phyloP scores from a whole-genome alignment of 768 basidiomycete genomes.

The Pholiota microspora region DNA sequence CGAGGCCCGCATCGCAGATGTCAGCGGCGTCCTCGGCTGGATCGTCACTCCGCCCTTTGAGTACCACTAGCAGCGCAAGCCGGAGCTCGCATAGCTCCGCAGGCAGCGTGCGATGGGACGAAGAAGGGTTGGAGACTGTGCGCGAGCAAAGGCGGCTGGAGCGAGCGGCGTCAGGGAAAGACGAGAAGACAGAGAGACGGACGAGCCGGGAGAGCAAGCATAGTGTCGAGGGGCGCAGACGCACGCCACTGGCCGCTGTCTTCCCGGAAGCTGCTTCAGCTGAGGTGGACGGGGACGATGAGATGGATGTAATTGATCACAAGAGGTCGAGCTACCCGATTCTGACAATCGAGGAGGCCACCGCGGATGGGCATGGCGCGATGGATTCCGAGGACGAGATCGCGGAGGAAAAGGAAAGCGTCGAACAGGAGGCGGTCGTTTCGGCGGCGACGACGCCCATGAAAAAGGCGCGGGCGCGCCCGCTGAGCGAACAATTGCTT shows the following conservation, averaged over 20 bases:
- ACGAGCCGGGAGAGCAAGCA: slow-evolving; percentile 42
- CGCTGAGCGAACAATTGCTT: slow-evolving; percentile 63
- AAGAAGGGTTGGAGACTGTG: slow-evolving; percentile 40
- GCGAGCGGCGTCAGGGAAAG: slow-evolving; percentile 28
- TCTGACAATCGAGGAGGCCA: slow-evolving; percentile 51
- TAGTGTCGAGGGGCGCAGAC: slow-evolving; percentile 48
- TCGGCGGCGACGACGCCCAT: slow-evolving; percentile 34
- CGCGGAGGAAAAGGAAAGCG: slow-evolving; percentile 14
- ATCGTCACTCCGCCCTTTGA: slow-evolving; percentile 34
- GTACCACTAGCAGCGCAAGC: slow-evolving; percentile 5
- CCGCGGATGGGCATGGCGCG: slow-evolving; percentile 46
- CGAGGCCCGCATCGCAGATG: slow-evolving; percentile 17
- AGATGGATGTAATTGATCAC: slow-evolving; percentile 8
- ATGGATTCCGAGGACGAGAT: slow-evolving; percentile 15
- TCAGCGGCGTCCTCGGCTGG: slow-evolving; percentile 22
- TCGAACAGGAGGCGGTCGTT: slow-evolving; percentile 18
- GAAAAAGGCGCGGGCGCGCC: slow-evolving; percentile 50
- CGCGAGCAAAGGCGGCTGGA: slow-evolving; percentile 44
- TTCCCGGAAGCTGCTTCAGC: slow-evolving; percentile 45
- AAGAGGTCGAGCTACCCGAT: slow-evolving; percentile 24
- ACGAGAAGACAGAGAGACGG: slow-evolving; percentile 26
- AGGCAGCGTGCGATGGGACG: slow-evolving; percentile 25
- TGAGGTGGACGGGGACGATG: slow-evolving; percentile 11
- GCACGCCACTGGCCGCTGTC: slow-evolving; percentile 55
- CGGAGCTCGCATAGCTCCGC: neutral